Percentiles rank a stretch among this genome's conserved stretches.
phyloP scores from a whole-genome alignment of 108 stramenopile species.

The Schizochytrium sp. region DNA sequence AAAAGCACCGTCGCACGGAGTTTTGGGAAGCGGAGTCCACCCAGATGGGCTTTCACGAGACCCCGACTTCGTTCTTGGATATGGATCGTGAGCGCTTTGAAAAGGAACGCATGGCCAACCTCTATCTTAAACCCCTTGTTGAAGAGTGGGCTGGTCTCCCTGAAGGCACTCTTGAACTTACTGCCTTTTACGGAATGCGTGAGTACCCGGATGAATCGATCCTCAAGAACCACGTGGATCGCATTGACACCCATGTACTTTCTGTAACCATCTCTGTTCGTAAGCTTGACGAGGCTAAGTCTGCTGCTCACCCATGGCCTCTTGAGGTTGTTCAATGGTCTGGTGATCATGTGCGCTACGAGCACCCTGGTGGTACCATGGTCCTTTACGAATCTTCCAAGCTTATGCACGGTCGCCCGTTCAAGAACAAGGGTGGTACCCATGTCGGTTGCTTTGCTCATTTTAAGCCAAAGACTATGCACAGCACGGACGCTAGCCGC shows the following conservation, averaged over 20 bases:
- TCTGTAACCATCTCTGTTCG: conserved; percentile 4
- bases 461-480: conserved; percentile 56
- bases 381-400: conserved; percentile 52
- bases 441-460: conserved; percentile 56
- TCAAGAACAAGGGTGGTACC: conserved; percentile 34
- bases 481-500: background rate
- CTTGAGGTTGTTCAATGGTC: conserved; percentile 42
- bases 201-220: conserved; percentile 36
- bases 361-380: conserved; percentile 58
- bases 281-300: conserved; percentile 56
- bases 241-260: conserved; percentile 56
- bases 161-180: conserved; percentile 17
- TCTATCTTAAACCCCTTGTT: conserved; percentile 34
- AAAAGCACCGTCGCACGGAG: background rate
- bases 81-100: conserved; percentile 37
- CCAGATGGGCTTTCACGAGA: conserved; percentile 46
- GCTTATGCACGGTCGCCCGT: conserved; percentile 43
- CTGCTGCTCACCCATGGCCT: conserved; percentile 46
- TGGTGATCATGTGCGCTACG: conserved; percentile 57
- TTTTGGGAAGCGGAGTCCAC: conserved; percentile 28
- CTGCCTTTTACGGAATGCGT: conserved; percentile 34
- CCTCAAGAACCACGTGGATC: conserved; percentile 53
- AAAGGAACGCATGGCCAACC: conserved; percentile 36
- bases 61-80: background rate
- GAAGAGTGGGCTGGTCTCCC: conserved; percentile 31